Conservation (phyloP, 2,329 filamentous ascomycete species). For the Trichoderma hamatum region DNA sequence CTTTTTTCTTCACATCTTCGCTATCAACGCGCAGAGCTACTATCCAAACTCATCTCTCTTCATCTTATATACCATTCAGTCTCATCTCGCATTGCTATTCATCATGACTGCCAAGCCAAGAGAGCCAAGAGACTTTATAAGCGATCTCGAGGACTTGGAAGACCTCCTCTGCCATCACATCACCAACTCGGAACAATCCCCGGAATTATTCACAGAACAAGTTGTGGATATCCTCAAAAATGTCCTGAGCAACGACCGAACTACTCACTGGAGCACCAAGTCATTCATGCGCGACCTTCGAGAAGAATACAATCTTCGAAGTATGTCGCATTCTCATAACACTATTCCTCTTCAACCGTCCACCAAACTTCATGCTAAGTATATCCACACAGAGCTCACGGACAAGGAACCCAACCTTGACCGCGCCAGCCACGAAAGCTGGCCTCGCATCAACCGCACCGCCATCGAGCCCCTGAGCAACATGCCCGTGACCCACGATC, state of each 20-base stretch:
- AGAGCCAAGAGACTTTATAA: conserved; percentile 17
- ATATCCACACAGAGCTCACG: conserved; percentile 4
- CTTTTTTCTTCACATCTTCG: neutral
- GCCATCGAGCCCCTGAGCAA: conserved; percentile 11
- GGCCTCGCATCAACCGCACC: conserved; percentile 17
- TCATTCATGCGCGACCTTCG: conserved; percentile 23
- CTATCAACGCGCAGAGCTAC: neutral
- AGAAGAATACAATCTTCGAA: conserved; percentile 6
- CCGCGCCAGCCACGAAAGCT: conserved; percentile 17
- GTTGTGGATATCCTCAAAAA: conserved; percentile 7
- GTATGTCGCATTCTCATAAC: neutral
- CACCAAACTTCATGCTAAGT: neutral
- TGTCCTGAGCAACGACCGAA: neutral
- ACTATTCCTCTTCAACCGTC: too few species aligned
- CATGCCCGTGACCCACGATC: conserved; percentile 22
- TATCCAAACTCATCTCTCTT: neutral
- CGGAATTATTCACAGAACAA: neutral
- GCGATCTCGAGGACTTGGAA: conserved; percentile 17
- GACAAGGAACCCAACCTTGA: neutral
- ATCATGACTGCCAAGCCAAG: neutral
- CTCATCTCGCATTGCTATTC: neutral
- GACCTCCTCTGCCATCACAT: conserved; percentile 24
- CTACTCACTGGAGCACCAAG: conserved; percentile 23
- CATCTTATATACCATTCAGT: neutral
- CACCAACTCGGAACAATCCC: neutral